A percentile compares a stretch with the other conserved stretches of the same genome.
Evolutionary conservation across 2,329 filamentous ascomycete genomes (phyloP).

Genomic region (Colletotrichum zoysiae): DNA sequence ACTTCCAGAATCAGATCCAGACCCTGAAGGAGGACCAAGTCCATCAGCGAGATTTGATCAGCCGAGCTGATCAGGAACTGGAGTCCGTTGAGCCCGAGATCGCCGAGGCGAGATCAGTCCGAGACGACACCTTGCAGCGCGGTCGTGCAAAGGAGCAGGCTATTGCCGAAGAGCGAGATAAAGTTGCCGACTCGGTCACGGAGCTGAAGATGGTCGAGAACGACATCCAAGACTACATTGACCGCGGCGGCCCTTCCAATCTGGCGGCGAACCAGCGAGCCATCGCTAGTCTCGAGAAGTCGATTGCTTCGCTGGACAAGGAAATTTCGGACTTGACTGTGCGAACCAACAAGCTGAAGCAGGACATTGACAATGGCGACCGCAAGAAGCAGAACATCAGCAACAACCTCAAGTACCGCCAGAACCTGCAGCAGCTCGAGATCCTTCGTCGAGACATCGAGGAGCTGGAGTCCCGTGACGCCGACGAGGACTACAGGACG

Average conservation of each 20-base stretch:
- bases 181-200: constrained; percentile 79
- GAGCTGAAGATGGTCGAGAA: constrained; percentile 81
- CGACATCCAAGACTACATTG: constrained; percentile 84
- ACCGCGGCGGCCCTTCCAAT: constrained; percentile 79
- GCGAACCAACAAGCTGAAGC: constrained; percentile 81
- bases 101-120: constrained; percentile 78
- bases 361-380: constrained; percentile 82
- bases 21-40: constrained; percentile 76
- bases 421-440: constrained; percentile 77
- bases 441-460: constrained; percentile 76
- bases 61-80: constrained; percentile 78
- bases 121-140: constrained; percentile 80
- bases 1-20: constrained; percentile 78
- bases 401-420: constrained; percentile 90
- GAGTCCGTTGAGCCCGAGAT: constrained; percentile 82
- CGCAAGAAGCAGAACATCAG: constrained; percentile 87
- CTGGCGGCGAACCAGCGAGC: constrained; percentile 78
- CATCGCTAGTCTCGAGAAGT: constrained; percentile 75
- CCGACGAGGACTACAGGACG: constrained; percentile 83
- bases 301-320: constrained; percentile 73
- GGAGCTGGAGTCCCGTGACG: constrained; percentile 82
- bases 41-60: constrained; percentile 78
- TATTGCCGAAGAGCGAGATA: constrained; percentile 77
- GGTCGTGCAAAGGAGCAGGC: constrained; percentile 80
- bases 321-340: constrained; percentile 76